Percentiles rank a stretch among this genome's conserved stretches.
phyloP scores from a whole-genome alignment of 2,329 filamentous ascomycete genomes.

The Colletotrichum gloeosporioides region DNA sequence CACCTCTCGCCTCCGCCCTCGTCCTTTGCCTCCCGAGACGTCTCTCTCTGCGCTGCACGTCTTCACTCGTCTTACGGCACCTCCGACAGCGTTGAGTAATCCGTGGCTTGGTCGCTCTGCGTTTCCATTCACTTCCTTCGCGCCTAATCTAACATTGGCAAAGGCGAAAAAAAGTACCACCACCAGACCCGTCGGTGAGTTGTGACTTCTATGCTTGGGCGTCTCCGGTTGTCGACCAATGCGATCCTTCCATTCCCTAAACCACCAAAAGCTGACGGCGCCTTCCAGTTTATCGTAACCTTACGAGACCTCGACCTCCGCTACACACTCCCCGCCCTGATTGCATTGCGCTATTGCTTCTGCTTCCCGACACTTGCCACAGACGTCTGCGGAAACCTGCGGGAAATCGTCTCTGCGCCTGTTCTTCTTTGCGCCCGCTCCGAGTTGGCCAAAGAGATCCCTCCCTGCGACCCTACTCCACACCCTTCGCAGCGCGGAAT shows the following conservation, averaged over 20 bases:
- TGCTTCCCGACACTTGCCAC: conserved; percentile 2
- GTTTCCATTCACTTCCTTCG: not conserved
- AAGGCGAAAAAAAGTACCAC: not conserved
- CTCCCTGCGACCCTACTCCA: not conserved
- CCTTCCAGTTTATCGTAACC: not conserved
- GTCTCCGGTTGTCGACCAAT: not conserved
- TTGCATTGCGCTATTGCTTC: conserved; percentile 1
- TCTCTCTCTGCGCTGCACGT: not conserved
- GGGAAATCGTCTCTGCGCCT: not conserved
- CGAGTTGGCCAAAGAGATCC: not conserved
- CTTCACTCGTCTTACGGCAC: not conserved
- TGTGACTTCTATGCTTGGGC: conserved; percentile 1
- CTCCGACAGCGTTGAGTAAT: not conserved
- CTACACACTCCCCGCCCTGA: not conserved
- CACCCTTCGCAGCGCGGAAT: conserved; percentile 4
- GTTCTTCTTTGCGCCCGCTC: not conserved
- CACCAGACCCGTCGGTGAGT: conserved; percentile 11
- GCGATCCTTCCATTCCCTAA: not conserved
- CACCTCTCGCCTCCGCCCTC: not conserved
- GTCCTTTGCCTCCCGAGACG: not conserved
- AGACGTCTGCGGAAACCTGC: not conserved
- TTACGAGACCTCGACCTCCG: not conserved
- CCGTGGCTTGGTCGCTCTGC: not conserved
- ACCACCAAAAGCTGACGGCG: conserved; percentile 14
- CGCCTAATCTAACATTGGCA: not conserved